Conservation (phyloP, 192 early-diverging fungal genomes). For the Chytriomyces sp. region DNA sequence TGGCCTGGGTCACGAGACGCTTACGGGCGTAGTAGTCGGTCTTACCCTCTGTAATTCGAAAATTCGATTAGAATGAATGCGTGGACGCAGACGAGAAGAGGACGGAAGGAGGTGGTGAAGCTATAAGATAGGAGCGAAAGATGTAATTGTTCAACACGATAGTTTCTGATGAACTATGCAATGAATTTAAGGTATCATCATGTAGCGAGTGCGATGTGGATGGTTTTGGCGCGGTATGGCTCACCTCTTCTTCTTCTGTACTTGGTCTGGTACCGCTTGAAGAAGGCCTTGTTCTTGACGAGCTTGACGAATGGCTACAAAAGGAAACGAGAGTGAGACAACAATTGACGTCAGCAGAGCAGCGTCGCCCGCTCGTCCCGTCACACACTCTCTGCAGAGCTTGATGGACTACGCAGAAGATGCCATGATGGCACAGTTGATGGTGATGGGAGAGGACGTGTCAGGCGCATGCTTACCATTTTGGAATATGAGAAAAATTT, state of each 20-base stretch:
- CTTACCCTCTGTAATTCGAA: slow-evolving; percentile 87
- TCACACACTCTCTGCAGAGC: too few species aligned
- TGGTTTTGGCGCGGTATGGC: not conserved
- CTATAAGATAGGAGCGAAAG: slow-evolving; percentile 92
- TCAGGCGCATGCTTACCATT: too few species aligned
- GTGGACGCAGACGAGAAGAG: not conserved
- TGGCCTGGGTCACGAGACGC: slow-evolving; percentile 97
- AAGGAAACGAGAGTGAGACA: too few species aligned
- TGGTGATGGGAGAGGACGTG: too few species aligned
- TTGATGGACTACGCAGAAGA: too few species aligned
- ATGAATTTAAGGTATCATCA: not conserved
- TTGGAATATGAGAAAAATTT: too few species aligned
- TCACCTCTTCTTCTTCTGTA: slow-evolving; percentile 93
- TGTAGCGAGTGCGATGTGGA: slow-evolving; percentile 15
- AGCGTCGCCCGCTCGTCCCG: too few species aligned
- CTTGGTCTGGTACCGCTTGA: slow-evolving; percentile 99
- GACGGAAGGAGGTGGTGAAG: not conserved
- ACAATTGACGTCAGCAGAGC: too few species aligned
- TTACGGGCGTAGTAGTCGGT: slow-evolving; percentile 99
- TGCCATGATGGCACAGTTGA: too few species aligned
- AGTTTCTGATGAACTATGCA: slow-evolving; percentile 81
- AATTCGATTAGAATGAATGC: not conserved
- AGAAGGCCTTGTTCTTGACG: slow-evolving; percentile 99
- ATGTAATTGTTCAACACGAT: slow-evolving; percentile 60
- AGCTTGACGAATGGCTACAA: slow-evolving; percentile 67